Base-by-base conservation (phyloP, 805 yeast species). In the Schwanniomyces yamadae region DNA sequence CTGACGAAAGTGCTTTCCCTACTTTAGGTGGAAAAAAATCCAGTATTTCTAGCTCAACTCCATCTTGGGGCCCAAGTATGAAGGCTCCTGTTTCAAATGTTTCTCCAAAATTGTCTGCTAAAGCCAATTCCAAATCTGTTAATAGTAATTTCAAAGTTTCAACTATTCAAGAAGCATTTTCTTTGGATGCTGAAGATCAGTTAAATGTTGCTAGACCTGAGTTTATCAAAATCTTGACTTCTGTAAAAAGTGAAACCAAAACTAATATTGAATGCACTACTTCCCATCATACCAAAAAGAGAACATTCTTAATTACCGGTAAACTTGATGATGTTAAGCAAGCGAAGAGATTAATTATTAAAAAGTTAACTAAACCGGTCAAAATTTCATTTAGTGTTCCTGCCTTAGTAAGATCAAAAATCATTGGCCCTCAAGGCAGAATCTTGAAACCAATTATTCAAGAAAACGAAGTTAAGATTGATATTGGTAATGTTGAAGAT, bases 381-480 rank as follows among this genome's bases (percentile, higher is more conserved):
- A 65, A 63, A 5, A 63, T 77, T 31, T 61, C 69, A 20, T 76
- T 90, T 54, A 57, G 71, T 20, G 77, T 90, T 35, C 97, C 98
- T 21, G 76, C 90, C 10, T 77, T 76, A 47, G 73, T 86, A 40
- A 77, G 93, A 61, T 75, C 95, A 6, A 75, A 77, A 33, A 77
- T 90, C 40, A 90, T 90, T 62, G 98, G 98, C 40, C 74, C 90
- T 28, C 85, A 82, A 57, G 98, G 98, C 57, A 76, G 73, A 49
- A 82, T 73, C 42, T 77, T 90, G 61, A 85, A 80, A 58, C 90
- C 93, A 40, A 85, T 90, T 45, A 72, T 84, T 32, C 83, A 75
- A 35, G 68, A 74, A 23, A 75, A 85, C 32, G 82, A 78, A 33
- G 80, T 80, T 35, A 84, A 73, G 47, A 78, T 90, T 47, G 85